Evolutionary conservation across 2,329 filamentous ascomycete genomes (phyloP).

Genomic region (Dothideomycetes sp.): DNA sequence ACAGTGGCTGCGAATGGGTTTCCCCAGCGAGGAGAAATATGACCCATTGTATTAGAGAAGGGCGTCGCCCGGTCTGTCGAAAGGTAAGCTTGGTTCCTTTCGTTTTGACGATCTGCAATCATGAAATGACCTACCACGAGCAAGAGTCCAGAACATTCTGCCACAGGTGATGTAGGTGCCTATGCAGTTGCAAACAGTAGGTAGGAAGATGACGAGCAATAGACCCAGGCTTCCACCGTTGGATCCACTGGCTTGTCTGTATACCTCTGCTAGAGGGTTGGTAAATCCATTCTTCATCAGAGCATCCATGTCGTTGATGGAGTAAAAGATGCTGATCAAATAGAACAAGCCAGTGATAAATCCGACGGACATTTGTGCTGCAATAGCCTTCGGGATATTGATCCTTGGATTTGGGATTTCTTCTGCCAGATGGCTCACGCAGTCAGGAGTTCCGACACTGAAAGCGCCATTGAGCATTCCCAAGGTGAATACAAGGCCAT

Average conservation of each 20-base stretch:
- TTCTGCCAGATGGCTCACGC: slow-evolving; percentile 54
- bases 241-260: slow-evolving; percentile 40
- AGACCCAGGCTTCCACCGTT: slow-evolving; percentile 34
- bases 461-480: slow-evolving; percentile 60
- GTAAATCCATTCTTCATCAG: slow-evolving; percentile 40
- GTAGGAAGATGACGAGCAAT: slow-evolving; percentile 40
- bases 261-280: slow-evolving; percentile 56
- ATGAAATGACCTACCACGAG: slow-evolving; percentile 32
- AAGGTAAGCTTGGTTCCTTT: neutral
- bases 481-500: slow-evolving; percentile 52
- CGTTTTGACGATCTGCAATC: neutral
- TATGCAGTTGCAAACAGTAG: slow-evolving; percentile 43
- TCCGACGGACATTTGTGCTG: slow-evolving; percentile 41
- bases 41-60: slow-evolving; percentile 39
- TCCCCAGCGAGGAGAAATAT: slow-evolving; percentile 38
- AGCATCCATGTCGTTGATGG: slow-evolving; percentile 48
- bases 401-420: slow-evolving; percentile 47
- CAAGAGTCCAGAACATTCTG: slow-evolving; percentile 55
- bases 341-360: slow-evolving; percentile 44
- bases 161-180: slow-evolving; percentile 53
- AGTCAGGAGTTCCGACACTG: slow-evolving; percentile 55
- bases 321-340: slow-evolving; percentile 40
- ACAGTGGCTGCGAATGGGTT: slow-evolving; percentile 51
- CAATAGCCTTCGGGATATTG: slow-evolving; percentile 47
- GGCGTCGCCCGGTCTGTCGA: slow-evolving; percentile 43